Percentiles rank a stretch among this genome's conserved stretches.
phyloP scores from a whole-genome alignment of 1,284 basidiomycete genomes.

The Dichomitus squalens region DNA sequence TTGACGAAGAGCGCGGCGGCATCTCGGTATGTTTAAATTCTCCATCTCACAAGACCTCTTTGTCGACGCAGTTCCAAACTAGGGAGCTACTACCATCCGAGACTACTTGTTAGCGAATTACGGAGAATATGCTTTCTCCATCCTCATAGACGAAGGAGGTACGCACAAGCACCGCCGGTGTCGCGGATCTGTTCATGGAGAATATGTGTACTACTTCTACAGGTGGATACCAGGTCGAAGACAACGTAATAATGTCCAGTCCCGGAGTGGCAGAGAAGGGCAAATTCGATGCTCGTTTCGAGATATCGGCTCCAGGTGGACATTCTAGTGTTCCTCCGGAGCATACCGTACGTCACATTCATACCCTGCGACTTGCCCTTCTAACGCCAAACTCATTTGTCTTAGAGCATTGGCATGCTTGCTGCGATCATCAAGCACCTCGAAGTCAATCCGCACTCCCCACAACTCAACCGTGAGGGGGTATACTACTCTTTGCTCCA shows the following conservation, averaged over 20 bases:
- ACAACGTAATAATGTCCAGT: conserved; percentile 44
- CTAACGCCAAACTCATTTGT: neutral
- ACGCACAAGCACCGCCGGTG: conserved; percentile 3
- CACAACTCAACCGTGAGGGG: conserved; percentile 36
- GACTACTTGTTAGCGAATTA: conserved; percentile 51
- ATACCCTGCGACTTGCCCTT: too few species aligned
- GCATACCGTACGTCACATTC: conserved; percentile 45
- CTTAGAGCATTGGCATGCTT: conserved; percentile 58
- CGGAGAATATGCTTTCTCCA: conserved; percentile 54
- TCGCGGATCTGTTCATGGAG: neutral
- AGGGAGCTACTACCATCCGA: conserved; percentile 56
- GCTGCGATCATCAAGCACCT: conserved; percentile 50
- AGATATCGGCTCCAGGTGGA: conserved; percentile 62
- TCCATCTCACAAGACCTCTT: neutral
- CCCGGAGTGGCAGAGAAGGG: conserved; percentile 71
- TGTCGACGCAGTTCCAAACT: neutral
- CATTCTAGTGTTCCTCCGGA: conserved; percentile 66
- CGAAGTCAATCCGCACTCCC: conserved; percentile 49
- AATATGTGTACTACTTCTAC: neutral
- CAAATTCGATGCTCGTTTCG: conserved; percentile 53
- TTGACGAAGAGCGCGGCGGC: conserved; percentile 70
- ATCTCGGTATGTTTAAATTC: conserved; percentile 39
- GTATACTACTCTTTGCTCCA: conserved; percentile 32
- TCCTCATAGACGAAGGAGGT: conserved; percentile 59
- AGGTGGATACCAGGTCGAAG: conserved; percentile 37